Conservation (phyloP, 208 protist genomes). For the Wallacemonas sp. region DNA sequence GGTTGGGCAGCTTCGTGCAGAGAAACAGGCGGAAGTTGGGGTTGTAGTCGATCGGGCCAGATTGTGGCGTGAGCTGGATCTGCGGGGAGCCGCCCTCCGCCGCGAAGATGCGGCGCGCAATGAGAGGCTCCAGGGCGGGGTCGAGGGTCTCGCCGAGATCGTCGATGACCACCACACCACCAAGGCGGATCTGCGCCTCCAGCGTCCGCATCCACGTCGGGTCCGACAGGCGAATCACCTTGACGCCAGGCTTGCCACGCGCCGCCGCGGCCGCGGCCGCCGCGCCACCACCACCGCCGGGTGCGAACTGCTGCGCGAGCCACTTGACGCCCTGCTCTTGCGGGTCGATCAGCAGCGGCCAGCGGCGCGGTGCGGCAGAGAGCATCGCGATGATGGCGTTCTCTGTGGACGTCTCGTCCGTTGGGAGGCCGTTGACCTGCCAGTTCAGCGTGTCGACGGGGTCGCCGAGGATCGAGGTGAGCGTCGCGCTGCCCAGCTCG, state of each 20-base stretch:
- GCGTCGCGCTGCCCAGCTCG: conserved; percentile 62
- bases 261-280: conserved; percentile 13
- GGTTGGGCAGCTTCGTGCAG: conserved; percentile 96
- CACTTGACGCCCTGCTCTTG: conserved; percentile 96
- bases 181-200: conserved; percentile 92
- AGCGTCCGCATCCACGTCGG: conserved; percentile 92
- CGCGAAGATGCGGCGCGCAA: conserved; percentile 87
- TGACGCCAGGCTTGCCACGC: conserved; percentile 44
- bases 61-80: conserved; percentile 89
- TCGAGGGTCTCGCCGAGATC: conserved; percentile 96
- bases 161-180: conserved; percentile 93
- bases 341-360: conserved; percentile 96
- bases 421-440: conserved; percentile 96
- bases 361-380: conserved; percentile 79
- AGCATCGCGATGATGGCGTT: conserved; percentile 94
- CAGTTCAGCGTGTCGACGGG: conserved; percentile 96
- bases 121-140: conserved; percentile 93
- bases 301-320: conserved; percentile 84
- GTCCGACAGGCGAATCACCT: conserved; percentile 88
- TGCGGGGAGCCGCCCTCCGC: conserved; percentile 72
- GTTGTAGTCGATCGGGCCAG: conserved; percentile 90
- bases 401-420: conserved; percentile 96
- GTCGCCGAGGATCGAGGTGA: conserved; percentile 87
- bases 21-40: conserved; percentile 94
- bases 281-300: conserved; percentile 21